Base-by-base conservation (phyloP, 1,284 basidiomycete genomes). In the Papiliotrema fonsecae region DNA sequence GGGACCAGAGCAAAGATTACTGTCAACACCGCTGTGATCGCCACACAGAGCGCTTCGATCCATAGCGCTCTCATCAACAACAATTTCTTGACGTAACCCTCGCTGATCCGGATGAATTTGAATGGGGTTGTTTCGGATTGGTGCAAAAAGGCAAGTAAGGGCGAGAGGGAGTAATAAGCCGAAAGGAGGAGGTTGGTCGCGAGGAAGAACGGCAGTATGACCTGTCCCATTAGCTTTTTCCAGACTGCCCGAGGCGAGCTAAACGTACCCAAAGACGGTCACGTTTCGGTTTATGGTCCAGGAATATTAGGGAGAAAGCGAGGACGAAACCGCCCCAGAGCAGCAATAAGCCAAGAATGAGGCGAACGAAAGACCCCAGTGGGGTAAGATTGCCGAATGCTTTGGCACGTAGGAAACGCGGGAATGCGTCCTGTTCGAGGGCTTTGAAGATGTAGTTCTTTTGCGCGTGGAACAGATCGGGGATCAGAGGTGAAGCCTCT, bases 391-490 rank as follows among this genome's bases (percentile, higher is more conserved):
- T 98, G 35, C 91, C 90, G 67, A 97, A 98, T 9, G 93, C 92
- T 75, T 98, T 98, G 4, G 89, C 84, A 49, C 94, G 82, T 47
- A 98, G 77, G 80, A 98, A 98, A 3, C 92, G 81, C 39, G 91
- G 90, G 77, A 94, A 97, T n/a, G 89, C 88, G 65, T 97, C 92
- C 72, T 92, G 87, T 70, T 97, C 93, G 85, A 97, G 94, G 4
- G 90, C 90, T 47, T 89, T 81, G 79, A 94, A 96, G 65, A 93
- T 91, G 68, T 96, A 97, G 67, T 96, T 89, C 77, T 98, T 97
- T 75, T 97, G 94, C 2, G 84, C 77, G 69, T 97, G 90, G 77
- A 97, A 98, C 78, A 97, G 87, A 72, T 97, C 94, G 11, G 94
- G 93, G 37, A 98, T 85, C 56, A 89, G 84, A 1, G 67, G 93